Conservation (phyloP, 306 rosid species). For the Macrotyloma uniflorum region DNA sequence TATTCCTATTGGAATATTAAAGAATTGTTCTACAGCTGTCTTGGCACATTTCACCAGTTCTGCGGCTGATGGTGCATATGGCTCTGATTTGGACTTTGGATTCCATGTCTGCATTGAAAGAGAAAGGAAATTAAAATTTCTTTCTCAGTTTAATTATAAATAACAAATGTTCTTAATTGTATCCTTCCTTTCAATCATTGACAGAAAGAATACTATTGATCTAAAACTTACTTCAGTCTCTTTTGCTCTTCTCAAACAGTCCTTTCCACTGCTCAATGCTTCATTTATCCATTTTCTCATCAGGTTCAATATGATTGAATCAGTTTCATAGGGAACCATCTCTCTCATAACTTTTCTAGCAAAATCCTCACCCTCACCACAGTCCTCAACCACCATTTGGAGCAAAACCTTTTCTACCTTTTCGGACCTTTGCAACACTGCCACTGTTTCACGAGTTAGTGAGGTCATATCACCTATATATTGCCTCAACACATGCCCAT, state of each 20-base stretch:
- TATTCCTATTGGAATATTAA: constrained; percentile 76
- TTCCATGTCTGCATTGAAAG: constrained; percentile 78
- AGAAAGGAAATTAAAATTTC: constrained; percentile 8
- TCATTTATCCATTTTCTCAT: constrained; percentile 74
- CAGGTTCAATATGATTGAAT: constrained; percentile 67
- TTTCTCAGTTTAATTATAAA: background rate
- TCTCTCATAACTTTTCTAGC: constrained; percentile 67
- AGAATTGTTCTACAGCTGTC: constrained; percentile 67
- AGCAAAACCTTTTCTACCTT: constrained; percentile 80
- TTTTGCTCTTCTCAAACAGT: constrained; percentile 59
- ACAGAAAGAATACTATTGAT: background rate
- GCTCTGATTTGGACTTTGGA: constrained; percentile 89
- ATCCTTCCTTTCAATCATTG: background rate
- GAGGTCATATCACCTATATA: constrained; percentile 60
- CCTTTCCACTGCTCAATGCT: constrained; percentile 56
- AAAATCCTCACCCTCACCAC: constrained; percentile 69
- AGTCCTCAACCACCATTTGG: constrained; percentile 88
- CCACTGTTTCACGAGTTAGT: constrained; percentile 61
- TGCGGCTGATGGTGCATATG: constrained; percentile 73
- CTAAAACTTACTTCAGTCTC: constrained; percentile 74
- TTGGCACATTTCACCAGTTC: constrained; percentile 63
- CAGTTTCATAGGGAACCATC: constrained; percentile 93
- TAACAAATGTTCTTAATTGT: background rate
- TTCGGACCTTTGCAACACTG: constrained; percentile 72
- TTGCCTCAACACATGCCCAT: constrained; percentile 71